phyloP scores from a whole-genome alignment of 352 stramenopile species.

The Pythium biforme region DNA sequence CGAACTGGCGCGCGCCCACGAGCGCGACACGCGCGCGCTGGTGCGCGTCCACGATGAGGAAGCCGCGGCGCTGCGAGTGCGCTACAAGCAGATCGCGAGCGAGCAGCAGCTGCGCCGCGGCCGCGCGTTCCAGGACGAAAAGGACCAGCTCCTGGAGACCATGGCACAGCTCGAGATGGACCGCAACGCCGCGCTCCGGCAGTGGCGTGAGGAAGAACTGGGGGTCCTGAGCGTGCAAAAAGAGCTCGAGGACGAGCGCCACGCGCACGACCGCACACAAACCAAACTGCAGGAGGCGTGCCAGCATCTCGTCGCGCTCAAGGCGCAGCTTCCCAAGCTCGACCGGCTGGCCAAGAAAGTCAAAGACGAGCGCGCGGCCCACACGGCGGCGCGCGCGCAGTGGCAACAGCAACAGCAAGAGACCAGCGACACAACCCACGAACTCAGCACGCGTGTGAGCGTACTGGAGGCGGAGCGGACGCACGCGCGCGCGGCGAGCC shows the following conservation, averaged over 20 bases:
- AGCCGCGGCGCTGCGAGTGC: conserved; percentile 24
- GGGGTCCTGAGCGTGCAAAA: conserved; percentile 3
- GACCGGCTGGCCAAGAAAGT: conserved; percentile 22
- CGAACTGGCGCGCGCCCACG: conserved; percentile 21
- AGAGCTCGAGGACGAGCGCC: conserved; percentile 6
- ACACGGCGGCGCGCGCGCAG: conserved; percentile 21
- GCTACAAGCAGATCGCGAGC: conserved; percentile 33
- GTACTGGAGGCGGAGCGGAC: conserved; percentile 33
- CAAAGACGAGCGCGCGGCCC: conserved; percentile 10
- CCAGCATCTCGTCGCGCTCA: conserved; percentile 46
- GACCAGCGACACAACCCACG: conserved; percentile 25
- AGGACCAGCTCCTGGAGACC: conserved; percentile 28
- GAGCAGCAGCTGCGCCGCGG: conserved; percentile 18
- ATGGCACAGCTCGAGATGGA: conserved; percentile 41
- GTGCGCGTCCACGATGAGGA: conserved; percentile 28
- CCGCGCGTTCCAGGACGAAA: conserved; percentile 30
- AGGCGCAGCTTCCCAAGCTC: conserved; percentile 29
- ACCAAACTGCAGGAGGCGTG: conserved; percentile 36
- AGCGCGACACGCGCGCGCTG: conserved; percentile 30
- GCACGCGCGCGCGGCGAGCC: conserved; percentile 15
- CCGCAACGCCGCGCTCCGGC: conserved; percentile 30
- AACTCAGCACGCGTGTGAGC: conserved; percentile 27
- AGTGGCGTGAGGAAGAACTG: conserved; percentile 34
- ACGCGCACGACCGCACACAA: conserved; percentile 21
- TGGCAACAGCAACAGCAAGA: conserved; percentile 29